Evolutionary conservation across 2,329 filamentous ascomycete species (phyloP), one percentile per base, ranked within the genome.

Genomic region (Phialophora expanda): DNA sequence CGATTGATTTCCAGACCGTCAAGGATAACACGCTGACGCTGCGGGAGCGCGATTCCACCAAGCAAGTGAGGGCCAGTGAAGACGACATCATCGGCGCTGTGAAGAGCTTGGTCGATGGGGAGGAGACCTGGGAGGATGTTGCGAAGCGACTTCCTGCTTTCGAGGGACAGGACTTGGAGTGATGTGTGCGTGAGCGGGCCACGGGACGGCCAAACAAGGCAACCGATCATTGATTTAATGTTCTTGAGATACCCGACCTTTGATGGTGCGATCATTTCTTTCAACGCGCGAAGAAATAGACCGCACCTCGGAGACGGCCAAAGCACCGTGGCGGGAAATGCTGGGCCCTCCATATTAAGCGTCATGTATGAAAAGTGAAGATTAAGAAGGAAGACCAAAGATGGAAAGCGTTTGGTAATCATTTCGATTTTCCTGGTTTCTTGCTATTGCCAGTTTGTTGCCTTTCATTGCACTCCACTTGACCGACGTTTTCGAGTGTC

Each of bases 1-100:
- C 94, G 0, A 87, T 98, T 66, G 94, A 98, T 79, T 98, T 97
- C 86, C 92, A 98, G 83, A 96, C 92, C 56, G 83, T 97, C 72
- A 88, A 96, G 79, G 93, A 97, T 77, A 87, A 87, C 76, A 90
- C 90, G 7, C 87, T 96, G 75, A 98, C 94, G 0, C 86, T 98
- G 70, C 85, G 94, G 76, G 94, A 98, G 78, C 89, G 93, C 70
- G 95, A 98, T 81, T 90, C 89, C 50, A 97, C 92, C 61, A 90
- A 89, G 77, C 94, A 98, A 81, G 93, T 98, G 65, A 90, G 95
- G 67, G 91, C 91, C 11, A 88, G 87, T 69, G 86, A 95, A 76
- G 89, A 91, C 48, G 90, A 90, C 76, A 92, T 98, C 66, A 80
- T 95, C 66, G 85, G 86, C 64, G 92, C 92, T 30, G 86, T 95